These are phyloP conservation scores for Eucommia ulmoides DNA, from an alignment of 257 asterid species.

Conservation along the genomic window DNA sequence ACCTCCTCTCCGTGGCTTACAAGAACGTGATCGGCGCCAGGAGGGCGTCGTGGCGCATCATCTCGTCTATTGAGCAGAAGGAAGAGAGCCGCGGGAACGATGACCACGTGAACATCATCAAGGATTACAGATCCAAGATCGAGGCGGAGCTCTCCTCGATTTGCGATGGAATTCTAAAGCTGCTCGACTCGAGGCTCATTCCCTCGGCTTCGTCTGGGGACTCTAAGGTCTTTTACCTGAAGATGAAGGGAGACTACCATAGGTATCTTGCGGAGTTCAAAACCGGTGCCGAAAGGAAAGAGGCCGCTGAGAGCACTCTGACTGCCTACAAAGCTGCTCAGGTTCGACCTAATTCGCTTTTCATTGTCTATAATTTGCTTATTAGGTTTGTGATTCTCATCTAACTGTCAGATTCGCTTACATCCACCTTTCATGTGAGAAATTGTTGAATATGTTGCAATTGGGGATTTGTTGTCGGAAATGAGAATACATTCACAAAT, in stretches of 20 bases:
- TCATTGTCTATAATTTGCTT: neutral
- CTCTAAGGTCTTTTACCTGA: constrained; percentile 71
- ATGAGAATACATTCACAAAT: neutral
- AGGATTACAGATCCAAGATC: constrained; percentile 56
- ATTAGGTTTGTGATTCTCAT: neutral
- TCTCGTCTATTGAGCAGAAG: no score
- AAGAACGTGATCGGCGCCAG: no score
- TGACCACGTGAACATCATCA: constrained; percentile 45
- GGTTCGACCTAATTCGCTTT: constrained; percentile 20
- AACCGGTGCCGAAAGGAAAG: constrained; percentile 56
- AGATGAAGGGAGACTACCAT: constrained; percentile 90
- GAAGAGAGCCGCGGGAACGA: constrained; percentile 82
- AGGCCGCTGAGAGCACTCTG: constrained; percentile 80
- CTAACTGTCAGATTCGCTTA: neutral
- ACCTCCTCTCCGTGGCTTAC: no score
- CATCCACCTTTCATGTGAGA: neutral
- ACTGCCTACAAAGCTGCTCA: constrained; percentile 80
- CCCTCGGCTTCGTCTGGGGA: constrained; percentile 55
- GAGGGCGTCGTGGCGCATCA: no score
- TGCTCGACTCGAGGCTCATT: constrained; percentile 43
- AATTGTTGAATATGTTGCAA: neutral
- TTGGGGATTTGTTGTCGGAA: neutral
- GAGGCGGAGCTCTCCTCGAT: constrained; percentile 51
- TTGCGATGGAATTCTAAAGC: constrained; percentile 66
- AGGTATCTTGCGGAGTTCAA: no score